Evolutionary conservation across 192 early-diverging fungal species (phyloP).

Genomic region (Gaertneriomyces semiglobifer): DNA sequence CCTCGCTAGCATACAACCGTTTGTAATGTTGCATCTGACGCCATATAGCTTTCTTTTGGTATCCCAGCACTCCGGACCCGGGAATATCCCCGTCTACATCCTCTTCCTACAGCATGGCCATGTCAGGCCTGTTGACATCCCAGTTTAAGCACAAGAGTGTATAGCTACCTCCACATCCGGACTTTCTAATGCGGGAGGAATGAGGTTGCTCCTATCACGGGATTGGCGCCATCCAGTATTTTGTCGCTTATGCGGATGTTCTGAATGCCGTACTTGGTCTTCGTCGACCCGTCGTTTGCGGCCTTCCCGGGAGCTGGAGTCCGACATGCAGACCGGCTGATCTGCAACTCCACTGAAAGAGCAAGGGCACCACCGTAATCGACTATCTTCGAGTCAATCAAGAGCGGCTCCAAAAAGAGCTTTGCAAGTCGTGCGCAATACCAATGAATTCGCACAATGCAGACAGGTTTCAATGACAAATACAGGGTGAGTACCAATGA

Average conservation of each 20-base stretch:
- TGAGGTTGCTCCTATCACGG: no score
- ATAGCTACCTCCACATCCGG: no score
- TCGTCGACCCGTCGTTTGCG: slow-evolving; percentile 28
- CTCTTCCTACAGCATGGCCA: neutral
- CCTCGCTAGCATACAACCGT: slow-evolving; percentile 14
- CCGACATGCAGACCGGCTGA: slow-evolving; percentile 11
- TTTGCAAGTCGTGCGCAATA: neutral
- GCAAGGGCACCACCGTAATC: no score
- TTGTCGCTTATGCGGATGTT: slow-evolving; percentile 16
- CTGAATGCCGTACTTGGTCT: slow-evolving; percentile 4
- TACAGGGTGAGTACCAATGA: no score
- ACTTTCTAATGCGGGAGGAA: no score
- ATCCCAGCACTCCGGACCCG: slow-evolving; percentile 31
- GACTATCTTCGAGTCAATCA: no score
- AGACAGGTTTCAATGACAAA: no score
- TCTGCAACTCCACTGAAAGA: no score
- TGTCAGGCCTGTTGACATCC: no score
- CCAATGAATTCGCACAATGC: no score
- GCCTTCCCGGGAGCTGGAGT: slow-evolving; percentile 3
- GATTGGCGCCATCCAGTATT: neutral
- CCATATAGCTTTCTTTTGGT: slow-evolving; percentile 53
- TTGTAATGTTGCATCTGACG: slow-evolving; percentile 52
- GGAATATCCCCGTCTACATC: slow-evolving; percentile 28
- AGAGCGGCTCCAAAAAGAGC: neutral
- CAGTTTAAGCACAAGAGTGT: no score